Evolutionary conservation across 371 early-diverging fungal species (phyloP), one percentile per base, ranked within the genome.

Genomic region (Mucor circinelloides): DNA sequence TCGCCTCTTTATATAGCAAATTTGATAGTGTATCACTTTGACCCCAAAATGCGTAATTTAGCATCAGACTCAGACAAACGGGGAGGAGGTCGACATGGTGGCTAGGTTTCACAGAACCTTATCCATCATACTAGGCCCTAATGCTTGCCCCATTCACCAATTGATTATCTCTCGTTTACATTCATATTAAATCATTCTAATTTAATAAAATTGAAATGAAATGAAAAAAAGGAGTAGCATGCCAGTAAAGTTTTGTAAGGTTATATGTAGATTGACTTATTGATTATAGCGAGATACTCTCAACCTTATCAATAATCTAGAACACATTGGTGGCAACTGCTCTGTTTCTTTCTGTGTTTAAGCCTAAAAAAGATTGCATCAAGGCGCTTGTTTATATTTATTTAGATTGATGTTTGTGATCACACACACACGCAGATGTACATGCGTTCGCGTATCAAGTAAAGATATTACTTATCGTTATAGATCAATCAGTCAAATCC

Each of bases 41-140:
- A 54, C 63, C 63, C 48, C 48, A 63, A 50, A 63, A 34, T 63
- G 63, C 50, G 63, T 63, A 63, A 63, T 59, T 59, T 36, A 59
- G 40, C 59, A 59, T 42, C 59, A 59, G 59, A 59, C 36, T 59
- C 25, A 40, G 21, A 58, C 25, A 34, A 36, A 58, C 46, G 46
- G 46, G 2, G 46, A 19, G 46, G 46, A 19, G 52, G 27, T 13
- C 25, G 52, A 52, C 25, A 52, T 10, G 52, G 52, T 52, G 52
- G 25, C 27, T 52, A 27, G 23, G 52, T 52, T 52, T 52, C 52
- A 52, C 52, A 25, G 52, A 52, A 52, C 52, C 52, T 52, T 52
- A 52, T 23, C 27, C 27, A 13, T 6, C 23, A 52, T 10, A 50
- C 25, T 27, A 52, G 52, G 52, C 23, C 46, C 23, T 19, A 19